Conservation (phyloP, 805 yeast species). For the Pichia thaimueangensis region DNA sequence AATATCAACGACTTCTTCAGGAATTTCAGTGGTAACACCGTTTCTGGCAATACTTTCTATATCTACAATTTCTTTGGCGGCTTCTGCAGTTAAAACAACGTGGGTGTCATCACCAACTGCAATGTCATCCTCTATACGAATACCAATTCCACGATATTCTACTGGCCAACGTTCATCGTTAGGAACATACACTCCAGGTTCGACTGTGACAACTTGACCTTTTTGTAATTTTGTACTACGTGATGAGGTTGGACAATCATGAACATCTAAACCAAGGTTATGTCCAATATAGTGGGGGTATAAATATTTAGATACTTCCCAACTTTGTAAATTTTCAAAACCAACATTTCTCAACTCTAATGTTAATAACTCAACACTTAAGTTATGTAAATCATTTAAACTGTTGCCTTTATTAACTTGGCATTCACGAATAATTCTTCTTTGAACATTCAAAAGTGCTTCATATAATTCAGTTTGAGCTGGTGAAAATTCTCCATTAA, state of each 20-base stretch:
- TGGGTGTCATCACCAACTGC: slow-evolving; percentile 61
- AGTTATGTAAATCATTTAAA: slow-evolving; percentile 68
- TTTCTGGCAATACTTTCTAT: slow-evolving; percentile 60
- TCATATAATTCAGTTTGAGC: slow-evolving; percentile 85
- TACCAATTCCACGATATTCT: slow-evolving; percentile 81
- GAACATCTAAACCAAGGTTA: slow-evolving; percentile 87
- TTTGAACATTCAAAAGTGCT: slow-evolving; percentile 80
- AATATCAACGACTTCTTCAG: slow-evolving; percentile 36
- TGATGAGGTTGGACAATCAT: slow-evolving; percentile 66
- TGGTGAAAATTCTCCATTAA: slow-evolving; percentile 60
- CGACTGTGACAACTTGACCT: slow-evolving; percentile 88
- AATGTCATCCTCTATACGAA: slow-evolving; percentile 90
- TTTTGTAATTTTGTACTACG: slow-evolving; percentile 45
- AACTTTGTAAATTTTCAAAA: slow-evolving; percentile 42
- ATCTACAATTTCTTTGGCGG: slow-evolving; percentile 80
- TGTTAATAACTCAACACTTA: slow-evolving; percentile 53
- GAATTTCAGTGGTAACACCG: slow-evolving; percentile 47
- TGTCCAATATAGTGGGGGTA: slow-evolving; percentile 97
- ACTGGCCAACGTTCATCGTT: slow-evolving; percentile 64
- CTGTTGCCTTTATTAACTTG: slow-evolving; percentile 46
- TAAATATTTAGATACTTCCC: slow-evolving; percentile 48
- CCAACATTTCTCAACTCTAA: slow-evolving; percentile 71
- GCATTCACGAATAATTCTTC: slow-evolving; percentile 67
- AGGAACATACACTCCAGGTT: slow-evolving; percentile 94
- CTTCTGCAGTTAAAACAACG: slow-evolving; percentile 65